Percentiles rank a stretch among this genome's conserved stretches.
Evolutionary conservation across 2,329 filamentous ascomycete genomes (phyloP).

Genomic region (Calonectria naviculata): DNA sequence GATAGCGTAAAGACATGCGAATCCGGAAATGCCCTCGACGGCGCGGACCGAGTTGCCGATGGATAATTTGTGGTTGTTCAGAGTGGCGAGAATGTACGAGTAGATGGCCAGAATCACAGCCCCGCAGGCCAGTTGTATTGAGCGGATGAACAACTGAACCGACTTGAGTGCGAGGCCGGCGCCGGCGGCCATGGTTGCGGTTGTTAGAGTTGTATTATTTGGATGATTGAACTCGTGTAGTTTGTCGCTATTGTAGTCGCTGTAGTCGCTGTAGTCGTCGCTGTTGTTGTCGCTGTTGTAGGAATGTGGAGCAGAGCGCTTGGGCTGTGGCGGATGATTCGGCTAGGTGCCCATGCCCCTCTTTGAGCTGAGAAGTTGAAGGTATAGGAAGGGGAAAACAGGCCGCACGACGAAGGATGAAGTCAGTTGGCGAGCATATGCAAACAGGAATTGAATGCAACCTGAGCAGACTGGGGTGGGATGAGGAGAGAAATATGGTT

Average conservation of each 20-base stretch:
- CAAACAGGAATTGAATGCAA: background rate
- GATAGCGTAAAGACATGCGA: slow-evolving; percentile 79
- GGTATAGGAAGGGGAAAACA: background rate
- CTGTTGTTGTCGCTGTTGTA: background rate
- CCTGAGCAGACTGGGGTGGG: background rate
- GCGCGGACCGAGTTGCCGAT: slow-evolving; percentile 77
- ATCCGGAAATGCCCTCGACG: slow-evolving; percentile 82
- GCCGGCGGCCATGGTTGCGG: slow-evolving; percentile 43
- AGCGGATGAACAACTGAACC: slow-evolving; percentile 77
- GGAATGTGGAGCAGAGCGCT: background rate
- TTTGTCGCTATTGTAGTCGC: background rate
- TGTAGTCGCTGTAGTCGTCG: too few species aligned
- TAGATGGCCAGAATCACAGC: slow-evolving; percentile 82
- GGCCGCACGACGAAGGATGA: background rate
- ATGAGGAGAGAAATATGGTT: slow-evolving; percentile 1
- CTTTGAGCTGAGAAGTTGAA: background rate
- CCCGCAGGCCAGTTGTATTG: slow-evolving; percentile 78
- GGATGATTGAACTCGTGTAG: background rate
- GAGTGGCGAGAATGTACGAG: slow-evolving; percentile 84
- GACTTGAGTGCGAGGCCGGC: slow-evolving; percentile 70
- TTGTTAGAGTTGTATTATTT: background rate
- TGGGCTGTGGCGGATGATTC: background rate
- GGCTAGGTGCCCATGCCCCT: background rate
- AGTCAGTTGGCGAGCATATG: background rate
- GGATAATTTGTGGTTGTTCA: slow-evolving; percentile 70